phyloP scores from a whole-genome alignment of 1,284 basidiomycete genomes.

The Gymnopus androsaceus region DNA sequence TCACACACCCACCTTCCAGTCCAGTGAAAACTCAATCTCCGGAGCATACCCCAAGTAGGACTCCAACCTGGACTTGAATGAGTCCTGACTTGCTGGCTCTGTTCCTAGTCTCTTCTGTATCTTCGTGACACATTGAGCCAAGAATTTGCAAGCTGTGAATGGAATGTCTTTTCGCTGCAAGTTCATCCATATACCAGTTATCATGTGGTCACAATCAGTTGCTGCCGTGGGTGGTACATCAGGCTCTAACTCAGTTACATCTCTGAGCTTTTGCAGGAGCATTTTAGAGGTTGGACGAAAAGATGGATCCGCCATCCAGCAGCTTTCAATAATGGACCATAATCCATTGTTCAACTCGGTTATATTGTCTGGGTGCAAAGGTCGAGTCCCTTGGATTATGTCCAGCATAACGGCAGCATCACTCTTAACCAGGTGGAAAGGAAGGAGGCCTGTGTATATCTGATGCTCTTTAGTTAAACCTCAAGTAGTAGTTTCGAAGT shows the following conservation, averaged over 20 bases:
- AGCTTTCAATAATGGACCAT: constrained; percentile 15
- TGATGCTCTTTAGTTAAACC: neutral
- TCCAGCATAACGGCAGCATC: constrained; percentile 18
- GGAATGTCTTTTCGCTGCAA: too few relatives aligned
- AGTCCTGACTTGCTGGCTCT: too few relatives aligned
- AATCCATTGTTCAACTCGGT: constrained; percentile 2
- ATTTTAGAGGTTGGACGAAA: constrained; percentile 9
- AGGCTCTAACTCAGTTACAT: neutral
- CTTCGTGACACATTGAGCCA: too few relatives aligned
- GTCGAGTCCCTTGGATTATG: constrained; percentile 12
- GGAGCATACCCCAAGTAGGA: too few relatives aligned
- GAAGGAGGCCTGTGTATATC: constrained; percentile 21
- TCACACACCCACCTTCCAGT: too few relatives aligned
- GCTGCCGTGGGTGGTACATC: too few relatives aligned
- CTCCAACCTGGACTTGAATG: too few relatives aligned
- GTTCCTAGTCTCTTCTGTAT: too few relatives aligned
- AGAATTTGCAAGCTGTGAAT: too few relatives aligned
- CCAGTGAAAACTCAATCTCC: too few relatives aligned
- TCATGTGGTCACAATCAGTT: too few relatives aligned
- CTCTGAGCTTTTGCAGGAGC: neutral
- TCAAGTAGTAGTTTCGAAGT: neutral
- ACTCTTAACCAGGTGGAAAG: constrained; percentile 16
- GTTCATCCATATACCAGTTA: too few relatives aligned
- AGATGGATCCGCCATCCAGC: constrained; percentile 12
- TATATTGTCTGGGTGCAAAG: neutral